These are phyloP conservation scores for Phytophthora pseudosyringae DNA, from an alignment of 352 stramenopile species.

Conservation along the genomic window DNA sequence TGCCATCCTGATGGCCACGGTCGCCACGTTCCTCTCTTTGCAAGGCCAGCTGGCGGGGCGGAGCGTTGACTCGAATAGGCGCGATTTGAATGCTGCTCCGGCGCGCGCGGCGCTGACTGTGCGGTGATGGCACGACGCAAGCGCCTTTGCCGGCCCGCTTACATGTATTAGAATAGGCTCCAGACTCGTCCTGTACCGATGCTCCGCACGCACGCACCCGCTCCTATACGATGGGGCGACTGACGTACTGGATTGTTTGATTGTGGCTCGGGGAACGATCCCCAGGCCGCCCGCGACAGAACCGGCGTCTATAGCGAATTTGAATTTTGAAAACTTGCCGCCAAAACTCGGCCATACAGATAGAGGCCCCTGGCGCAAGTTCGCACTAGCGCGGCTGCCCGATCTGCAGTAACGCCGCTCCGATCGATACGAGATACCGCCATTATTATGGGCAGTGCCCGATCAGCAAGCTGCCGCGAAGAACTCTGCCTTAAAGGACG, in stretches of 20 bases:
- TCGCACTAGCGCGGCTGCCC: background rate
- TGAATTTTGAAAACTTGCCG: constrained; percentile 13
- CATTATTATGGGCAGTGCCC: background rate
- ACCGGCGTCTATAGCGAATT: constrained; percentile 3
- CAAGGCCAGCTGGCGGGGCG: constrained; percentile 21
- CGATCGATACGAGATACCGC: background rate
- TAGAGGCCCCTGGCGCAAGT: background rate
- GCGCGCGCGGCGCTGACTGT: background rate
- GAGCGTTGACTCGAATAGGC: constrained; percentile 32
- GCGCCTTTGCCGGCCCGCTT: background rate
- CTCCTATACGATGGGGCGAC: constrained; percentile 46
- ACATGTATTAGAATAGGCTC: constrained; percentile 19
- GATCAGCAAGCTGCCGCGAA: constrained; percentile 4
- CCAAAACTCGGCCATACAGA: background rate
- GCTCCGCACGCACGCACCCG: constrained; percentile 34
- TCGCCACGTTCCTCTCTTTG: constrained; percentile 8
- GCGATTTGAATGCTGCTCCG: constrained; percentile 19
- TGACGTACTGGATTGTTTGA: constrained; percentile 47
- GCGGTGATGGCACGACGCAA: constrained; percentile 2
- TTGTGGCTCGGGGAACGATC: constrained; percentile 37
- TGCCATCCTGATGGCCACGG: constrained; percentile 9
- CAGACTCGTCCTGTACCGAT: constrained; percentile 25
- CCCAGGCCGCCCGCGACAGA: constrained; percentile 13
- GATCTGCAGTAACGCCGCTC: background rate
- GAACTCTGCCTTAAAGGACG: background rate